Conservation (phyloP, 768 basidiomycete genomes). For the Phlegmacium glaucopus region DNA sequence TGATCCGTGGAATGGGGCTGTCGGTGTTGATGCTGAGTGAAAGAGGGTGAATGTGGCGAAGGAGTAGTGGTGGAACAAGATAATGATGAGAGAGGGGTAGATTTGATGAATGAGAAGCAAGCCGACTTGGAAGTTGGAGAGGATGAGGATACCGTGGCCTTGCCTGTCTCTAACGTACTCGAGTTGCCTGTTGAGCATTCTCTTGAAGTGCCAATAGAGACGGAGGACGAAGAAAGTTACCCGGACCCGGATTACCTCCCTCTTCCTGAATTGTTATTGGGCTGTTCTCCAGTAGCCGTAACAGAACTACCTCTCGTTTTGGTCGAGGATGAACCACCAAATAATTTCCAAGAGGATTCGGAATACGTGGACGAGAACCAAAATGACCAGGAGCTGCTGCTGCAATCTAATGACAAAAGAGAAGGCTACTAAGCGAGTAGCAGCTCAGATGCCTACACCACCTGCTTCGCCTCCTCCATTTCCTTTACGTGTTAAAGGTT, state of each 20-base stretch:
- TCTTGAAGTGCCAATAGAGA: neutral
- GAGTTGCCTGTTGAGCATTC: constrained; percentile 4
- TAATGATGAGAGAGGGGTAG: neutral
- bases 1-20: too few species aligned
- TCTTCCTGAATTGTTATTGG: constrained; percentile 22
- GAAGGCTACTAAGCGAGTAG: neutral
- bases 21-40: neutral
- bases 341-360: too few species aligned
- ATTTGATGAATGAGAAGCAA: neutral
- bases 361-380: too few species aligned
- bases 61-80: too few species aligned
- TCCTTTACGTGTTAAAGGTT: neutral
- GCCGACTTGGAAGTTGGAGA: constrained; percentile 3
- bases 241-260: constrained; percentile 44
- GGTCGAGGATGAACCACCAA: too few species aligned
- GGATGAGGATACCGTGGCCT: constrained; percentile 13
- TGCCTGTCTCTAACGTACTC: constrained; percentile 2
- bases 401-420: too few species aligned
- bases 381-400: too few species aligned
- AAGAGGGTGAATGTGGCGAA: neutral
- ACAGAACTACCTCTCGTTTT: constrained; percentile 2
- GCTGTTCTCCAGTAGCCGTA: neutral
- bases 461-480: constrained; percentile 38
- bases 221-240: constrained; percentile 11
- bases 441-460: constrained; percentile 39